Base-by-base conservation (phyloP, 352 stramenopile genomes). In the Phytophthora kernoviae region DNA sequence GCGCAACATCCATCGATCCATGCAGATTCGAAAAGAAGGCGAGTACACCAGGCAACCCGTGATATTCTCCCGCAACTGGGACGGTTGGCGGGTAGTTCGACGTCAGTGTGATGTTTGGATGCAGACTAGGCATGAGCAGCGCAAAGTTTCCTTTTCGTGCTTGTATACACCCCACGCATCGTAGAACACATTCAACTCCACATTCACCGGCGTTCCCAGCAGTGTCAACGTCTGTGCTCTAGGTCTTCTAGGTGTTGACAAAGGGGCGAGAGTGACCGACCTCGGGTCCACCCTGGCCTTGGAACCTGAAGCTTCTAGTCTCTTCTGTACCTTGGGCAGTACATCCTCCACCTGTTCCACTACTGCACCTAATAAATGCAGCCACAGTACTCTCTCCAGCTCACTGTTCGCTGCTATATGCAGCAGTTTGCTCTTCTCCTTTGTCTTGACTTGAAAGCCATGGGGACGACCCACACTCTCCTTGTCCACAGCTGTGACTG, bases 111-210 rank as follows among this genome's bases (percentile, higher is more conserved):
- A 92, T 68, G 53, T 90, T 92, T 17, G 83, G 83, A 36, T 94
- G 83, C 32, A 94, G 68, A 54, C 79, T 89, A 24, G 85, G 85
- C 62, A 94, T 65, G 22, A 94, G 50, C 46, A 91, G 58, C 7
- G 85, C 78, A 43, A 94, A 93, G 40, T 94, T 93, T 22, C 85
- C 85, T 42, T 89, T 89, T 43, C 82, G 81, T 26, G 77, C 70
- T 54, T 88, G 78, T 57, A 93, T 85, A 43, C 71, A 76, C 11
- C 83, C 79, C 79, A 94, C 2, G 81, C 73, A 2, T 91, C 80
- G 58, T 94, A 94, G 18, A 93, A 84, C 44, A 83, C 61, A 22
- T 70, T 62, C 21, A 94, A 45, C 32, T 93, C 80, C 10, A 93
- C 75, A 42, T 41, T 61, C 14, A 91, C 85, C 1, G 80, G 62